phyloP scores from a whole-genome alignment of 2,329 filamentous ascomycete genomes.

The Neoscytalidium dimidiatum region DNA sequence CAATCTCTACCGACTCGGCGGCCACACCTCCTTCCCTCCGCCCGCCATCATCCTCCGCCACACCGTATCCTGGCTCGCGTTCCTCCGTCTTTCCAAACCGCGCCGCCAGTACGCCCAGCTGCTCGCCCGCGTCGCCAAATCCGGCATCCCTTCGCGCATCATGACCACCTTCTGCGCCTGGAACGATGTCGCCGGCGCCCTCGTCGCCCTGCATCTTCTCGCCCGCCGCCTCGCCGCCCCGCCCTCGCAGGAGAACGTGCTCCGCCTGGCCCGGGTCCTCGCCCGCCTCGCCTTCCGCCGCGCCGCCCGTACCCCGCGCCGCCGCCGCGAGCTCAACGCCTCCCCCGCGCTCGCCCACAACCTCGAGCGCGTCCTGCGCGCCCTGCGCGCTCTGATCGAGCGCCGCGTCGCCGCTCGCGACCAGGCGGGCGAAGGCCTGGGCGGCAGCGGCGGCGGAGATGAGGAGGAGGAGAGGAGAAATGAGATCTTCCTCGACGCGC shows the following conservation, averaged over 20 bases:
- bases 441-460: neutral
- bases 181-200: conserved; percentile 35
- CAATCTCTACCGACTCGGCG: neutral
- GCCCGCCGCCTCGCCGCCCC: conserved; percentile 29
- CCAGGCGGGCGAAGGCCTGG: no score
- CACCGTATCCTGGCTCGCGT: neutral
- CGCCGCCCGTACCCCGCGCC: neutral
- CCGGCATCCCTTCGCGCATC: conserved; percentile 31
- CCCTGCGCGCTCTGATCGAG: neutral
- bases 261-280: conserved; percentile 31
- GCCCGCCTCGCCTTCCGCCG: conserved; percentile 31
- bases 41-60: neutral
- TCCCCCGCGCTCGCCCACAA: neutral
- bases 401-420: neutral
- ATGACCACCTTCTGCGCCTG: conserved; percentile 38
- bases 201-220: conserved; percentile 36
- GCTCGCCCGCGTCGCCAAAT: neutral
- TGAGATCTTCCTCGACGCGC: neutral
- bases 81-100: neutral
- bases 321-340: neutral
- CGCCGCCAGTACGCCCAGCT: neutral
- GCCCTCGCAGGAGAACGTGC: conserved; percentile 27
- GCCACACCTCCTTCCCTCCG: neutral
- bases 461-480: neutral
- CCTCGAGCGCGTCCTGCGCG: neutral